Percentiles rank a stretch among this genome's conserved stretches.
Evolutionary conservation across 1,139 yeast species (phyloP).

Genomic region (Magnusiomyces suaveolens): DNA sequence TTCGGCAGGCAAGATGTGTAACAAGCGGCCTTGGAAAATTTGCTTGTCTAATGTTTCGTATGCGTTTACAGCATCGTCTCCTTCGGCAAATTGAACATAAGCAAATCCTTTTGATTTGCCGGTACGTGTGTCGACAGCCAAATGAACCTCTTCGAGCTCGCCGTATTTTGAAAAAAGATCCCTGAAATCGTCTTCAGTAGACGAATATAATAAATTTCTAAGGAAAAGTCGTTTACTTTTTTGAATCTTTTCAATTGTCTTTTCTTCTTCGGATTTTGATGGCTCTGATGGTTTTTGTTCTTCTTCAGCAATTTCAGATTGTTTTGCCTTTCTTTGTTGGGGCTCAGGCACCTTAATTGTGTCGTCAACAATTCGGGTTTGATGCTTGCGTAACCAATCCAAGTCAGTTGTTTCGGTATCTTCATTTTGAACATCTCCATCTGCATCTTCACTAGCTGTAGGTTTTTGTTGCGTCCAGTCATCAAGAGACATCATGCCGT

Average conservation of each 20-base stretch:
- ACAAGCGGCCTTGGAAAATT: conserved; percentile 85
- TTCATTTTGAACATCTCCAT: conserved; percentile 26
- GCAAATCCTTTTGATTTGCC: conserved; percentile 92
- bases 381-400: conserved; percentile 74
- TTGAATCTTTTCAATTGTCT: conserved; percentile 42
- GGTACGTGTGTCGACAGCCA: conserved; percentile 83
- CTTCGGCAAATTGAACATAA: conserved; percentile 58
- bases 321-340: conserved; percentile 20
- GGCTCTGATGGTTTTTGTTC: conserved; percentile 16
- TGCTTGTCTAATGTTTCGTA: conserved; percentile 68
- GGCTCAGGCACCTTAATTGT: conserved; percentile 37
- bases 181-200: conserved; percentile 70
- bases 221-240: conserved; percentile 77
- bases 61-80: conserved; percentile 68
- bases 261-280: conserved; percentile 38
- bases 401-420: conserved; percentile 61
- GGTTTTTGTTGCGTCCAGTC: conserved; percentile 12
- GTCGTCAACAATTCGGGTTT: conserved; percentile 47
- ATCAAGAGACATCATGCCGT: conserved; percentile 16
- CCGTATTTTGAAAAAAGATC: conserved; percentile 46
- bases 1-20: conserved; percentile 83
- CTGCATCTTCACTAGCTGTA: conserved; percentile 17
- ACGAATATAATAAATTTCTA: conserved; percentile 72
- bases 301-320: conserved; percentile 11
- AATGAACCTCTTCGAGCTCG: conserved; percentile 49